A percentile compares a stretch with the other conserved stretches of the same genome.
phyloP scores from a whole-genome alignment of 1,284 basidiomycete genomes.

The Entoloma clypeatum region DNA sequence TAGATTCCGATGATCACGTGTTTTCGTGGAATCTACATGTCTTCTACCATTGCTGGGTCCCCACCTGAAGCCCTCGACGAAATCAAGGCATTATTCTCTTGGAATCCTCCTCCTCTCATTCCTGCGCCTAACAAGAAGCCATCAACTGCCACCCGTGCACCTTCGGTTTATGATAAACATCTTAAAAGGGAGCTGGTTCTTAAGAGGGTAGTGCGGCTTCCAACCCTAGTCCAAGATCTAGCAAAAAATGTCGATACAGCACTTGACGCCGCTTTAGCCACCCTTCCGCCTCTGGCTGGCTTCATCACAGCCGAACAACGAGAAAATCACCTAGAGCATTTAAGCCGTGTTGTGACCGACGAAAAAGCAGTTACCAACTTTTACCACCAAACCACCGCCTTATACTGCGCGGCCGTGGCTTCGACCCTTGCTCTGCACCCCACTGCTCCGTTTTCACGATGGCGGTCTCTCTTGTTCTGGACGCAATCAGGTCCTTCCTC shows the following conservation, averaged over 20 bases:
- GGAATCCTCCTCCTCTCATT: conserved; percentile 12
- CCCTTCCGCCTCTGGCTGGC: background rate
- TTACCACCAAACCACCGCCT: conserved; percentile 6
- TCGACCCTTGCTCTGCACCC: conserved; percentile 8
- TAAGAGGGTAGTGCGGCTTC: conserved; percentile 8
- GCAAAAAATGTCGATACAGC: conserved; percentile 4
- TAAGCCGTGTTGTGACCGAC: conserved; percentile 1
- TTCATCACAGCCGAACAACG: conserved; percentile 1
- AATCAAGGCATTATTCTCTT: too few relatives aligned
- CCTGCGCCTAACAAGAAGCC: background rate
- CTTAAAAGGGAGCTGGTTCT: conserved; percentile 8
- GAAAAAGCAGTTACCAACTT: conserved; percentile 6
- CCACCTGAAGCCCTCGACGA: too few relatives aligned
- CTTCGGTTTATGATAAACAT: conserved; percentile 12
- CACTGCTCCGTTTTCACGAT: conserved; percentile 4
- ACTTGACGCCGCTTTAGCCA: conserved; percentile 5
- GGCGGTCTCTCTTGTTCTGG: conserved; percentile 3
- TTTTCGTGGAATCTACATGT: background rate
- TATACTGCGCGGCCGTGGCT: conserved; percentile 6
- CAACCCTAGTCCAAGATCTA: conserved; percentile 9
- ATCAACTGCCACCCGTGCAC: conserved; percentile 3
- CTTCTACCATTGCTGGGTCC: too few relatives aligned
- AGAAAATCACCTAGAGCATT: conserved; percentile 1
- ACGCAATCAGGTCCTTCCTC: conserved; percentile 4
- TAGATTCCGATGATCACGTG: too few relatives aligned